Conservation (phyloP, 345 rosid genomes). For the Firmiana major region DNA sequence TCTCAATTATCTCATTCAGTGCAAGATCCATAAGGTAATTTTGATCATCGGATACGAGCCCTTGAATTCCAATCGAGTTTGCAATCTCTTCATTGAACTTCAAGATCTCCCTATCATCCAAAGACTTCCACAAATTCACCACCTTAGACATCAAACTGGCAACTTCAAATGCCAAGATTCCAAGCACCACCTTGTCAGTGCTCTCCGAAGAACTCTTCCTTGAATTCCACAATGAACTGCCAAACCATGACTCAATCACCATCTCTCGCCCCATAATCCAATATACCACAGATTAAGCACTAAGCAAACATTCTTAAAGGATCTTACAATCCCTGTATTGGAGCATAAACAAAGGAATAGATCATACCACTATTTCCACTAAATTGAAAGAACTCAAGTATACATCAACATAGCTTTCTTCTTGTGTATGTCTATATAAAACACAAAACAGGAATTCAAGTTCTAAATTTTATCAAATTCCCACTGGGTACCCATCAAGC, state of each 20-base stretch:
- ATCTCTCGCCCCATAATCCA: constrained; percentile 37
- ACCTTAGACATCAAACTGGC: constrained; percentile 52
- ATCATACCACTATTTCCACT: constrained; percentile 1
- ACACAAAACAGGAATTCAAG: not conserved
- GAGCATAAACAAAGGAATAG: not conserved
- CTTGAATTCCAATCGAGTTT: constrained; percentile 39
- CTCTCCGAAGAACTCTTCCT: constrained; percentile 33
- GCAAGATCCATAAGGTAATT: constrained; percentile 54
- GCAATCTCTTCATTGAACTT: constrained; percentile 45
- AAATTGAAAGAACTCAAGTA: not conserved
- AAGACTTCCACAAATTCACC: constrained; percentile 47
- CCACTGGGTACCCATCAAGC: not conserved
- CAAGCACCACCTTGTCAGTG: constrained; percentile 38
- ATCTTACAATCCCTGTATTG: constrained; percentile 16
- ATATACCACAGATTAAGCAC: constrained; percentile 9
- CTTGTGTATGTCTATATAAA: not conserved
- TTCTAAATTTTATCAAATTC: not conserved
- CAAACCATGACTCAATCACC: constrained; percentile 51
- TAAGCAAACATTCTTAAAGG: constrained; percentile 9
- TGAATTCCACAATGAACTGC: constrained; percentile 36
- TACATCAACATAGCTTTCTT: not conserved
- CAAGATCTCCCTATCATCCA: constrained; percentile 38
- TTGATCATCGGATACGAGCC: constrained; percentile 47
- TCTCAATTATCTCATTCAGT: constrained; percentile 47
- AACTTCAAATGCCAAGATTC: constrained; percentile 60